Percentiles rank a stretch among this genome's conserved stretches.
Conservation (phyloP, 805 yeast species). For the Wickerhamomyces pijperi region DNA sequence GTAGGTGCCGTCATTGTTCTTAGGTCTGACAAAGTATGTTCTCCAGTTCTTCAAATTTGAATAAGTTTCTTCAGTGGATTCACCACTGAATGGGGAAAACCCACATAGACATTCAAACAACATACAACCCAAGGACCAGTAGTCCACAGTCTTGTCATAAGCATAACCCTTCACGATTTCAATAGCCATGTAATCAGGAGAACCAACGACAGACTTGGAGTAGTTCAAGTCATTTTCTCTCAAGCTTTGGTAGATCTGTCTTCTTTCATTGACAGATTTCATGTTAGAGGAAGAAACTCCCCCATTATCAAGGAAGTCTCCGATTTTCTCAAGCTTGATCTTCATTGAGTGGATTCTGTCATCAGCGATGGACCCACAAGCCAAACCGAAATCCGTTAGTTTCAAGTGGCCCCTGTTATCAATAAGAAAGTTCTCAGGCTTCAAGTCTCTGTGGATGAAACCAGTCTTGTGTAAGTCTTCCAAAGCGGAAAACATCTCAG, state of each 20-base stretch:
- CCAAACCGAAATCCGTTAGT: constrained; percentile 92
- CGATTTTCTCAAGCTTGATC: constrained; percentile 53
- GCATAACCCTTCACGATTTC: constrained; percentile 83
- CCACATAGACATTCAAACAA: constrained; percentile 93
- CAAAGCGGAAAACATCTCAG: constrained; percentile 94
- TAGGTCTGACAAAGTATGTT: constrained; percentile 79
- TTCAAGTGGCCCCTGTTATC: constrained; percentile 88
- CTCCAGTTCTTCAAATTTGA: constrained; percentile 90
- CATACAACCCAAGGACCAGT: constrained; percentile 98
- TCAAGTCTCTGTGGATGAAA: constrained; percentile 92
- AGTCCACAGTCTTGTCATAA: constrained; percentile 93
- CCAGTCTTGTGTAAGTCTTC: constrained; percentile 91
- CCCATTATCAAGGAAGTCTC: constrained; percentile 48
- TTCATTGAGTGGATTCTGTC: constrained; percentile 93
- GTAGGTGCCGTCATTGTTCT: constrained; percentile 79
- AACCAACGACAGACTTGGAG: constrained; percentile 94
- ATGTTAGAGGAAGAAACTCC: constrained; percentile 32
- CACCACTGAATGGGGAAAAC: constrained; percentile 94
- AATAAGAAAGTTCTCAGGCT: constrained; percentile 87
- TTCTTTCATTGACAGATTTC: constrained; percentile 78
- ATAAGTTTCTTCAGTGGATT: constrained; percentile 89
- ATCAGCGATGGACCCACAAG: constrained; percentile 89
- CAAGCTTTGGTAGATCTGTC: constrained; percentile 68
- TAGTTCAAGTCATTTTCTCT: constrained; percentile 68
- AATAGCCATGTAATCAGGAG: constrained; percentile 98